Evolutionary conservation across 2,329 filamentous ascomycete genomes (phyloP).

Genomic region (Botryotinia convoluta): DNA sequence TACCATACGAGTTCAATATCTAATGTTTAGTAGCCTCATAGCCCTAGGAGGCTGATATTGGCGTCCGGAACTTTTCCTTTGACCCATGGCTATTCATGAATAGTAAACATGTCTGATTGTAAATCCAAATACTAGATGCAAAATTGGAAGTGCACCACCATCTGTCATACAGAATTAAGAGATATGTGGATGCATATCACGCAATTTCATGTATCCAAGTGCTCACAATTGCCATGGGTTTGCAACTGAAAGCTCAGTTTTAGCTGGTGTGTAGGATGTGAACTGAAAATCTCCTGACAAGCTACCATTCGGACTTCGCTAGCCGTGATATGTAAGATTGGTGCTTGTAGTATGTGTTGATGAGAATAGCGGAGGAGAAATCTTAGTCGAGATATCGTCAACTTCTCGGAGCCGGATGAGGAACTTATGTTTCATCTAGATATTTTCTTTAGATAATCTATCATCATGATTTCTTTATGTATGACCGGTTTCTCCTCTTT

Average conservation of each 20-base stretch:
- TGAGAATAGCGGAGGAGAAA: neutral
- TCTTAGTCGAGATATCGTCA: neutral
- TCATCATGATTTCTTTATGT: neutral
- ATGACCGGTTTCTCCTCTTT: constrained; percentile 12
- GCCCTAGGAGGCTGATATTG: no score
- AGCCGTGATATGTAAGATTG: neutral
- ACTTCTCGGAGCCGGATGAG: constrained; percentile 12
- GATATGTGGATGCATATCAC: neutral
- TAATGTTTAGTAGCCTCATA: no score
- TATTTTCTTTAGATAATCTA: neutral
- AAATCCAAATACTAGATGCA: neutral
- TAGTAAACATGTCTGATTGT: neutral
- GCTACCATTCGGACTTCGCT: neutral
- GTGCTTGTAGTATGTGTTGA: neutral
- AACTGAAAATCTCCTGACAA: neutral
- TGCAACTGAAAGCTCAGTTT: neutral
- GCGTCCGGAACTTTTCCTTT: neutral
- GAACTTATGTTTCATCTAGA: neutral
- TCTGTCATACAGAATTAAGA: neutral
- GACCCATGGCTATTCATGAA: neutral
- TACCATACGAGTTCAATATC: no score
- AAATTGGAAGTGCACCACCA: neutral
- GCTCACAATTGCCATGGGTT: neutral
- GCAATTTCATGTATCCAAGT: neutral
- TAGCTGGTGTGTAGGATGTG: neutral